phyloP scores from a whole-genome alignment of 2,329 filamentous ascomycete species.

The Hawksworthiomyces lignivorus region DNA sequence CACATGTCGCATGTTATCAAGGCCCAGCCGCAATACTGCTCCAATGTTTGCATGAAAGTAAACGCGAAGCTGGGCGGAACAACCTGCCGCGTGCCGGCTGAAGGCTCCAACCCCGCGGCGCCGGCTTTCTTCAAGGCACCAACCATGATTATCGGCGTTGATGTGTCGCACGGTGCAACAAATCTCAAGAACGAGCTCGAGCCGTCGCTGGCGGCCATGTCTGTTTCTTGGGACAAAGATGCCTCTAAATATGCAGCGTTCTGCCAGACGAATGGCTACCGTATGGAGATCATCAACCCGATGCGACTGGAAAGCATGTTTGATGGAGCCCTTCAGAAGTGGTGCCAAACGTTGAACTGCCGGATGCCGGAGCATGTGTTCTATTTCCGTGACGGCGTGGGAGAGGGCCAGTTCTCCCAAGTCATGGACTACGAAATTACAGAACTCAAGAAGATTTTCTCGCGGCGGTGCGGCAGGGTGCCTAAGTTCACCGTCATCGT shows the following conservation, averaged over 20 bases:
- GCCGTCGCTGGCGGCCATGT: slow-evolving; percentile 80
- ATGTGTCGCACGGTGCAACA: slow-evolving; percentile 78
- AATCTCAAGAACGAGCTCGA: slow-evolving; percentile 41
- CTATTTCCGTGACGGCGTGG: slow-evolving; percentile 90
- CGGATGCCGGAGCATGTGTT: slow-evolving; percentile 68
- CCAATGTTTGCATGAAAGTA: slow-evolving; percentile 93
- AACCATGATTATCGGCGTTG: slow-evolving; percentile 82
- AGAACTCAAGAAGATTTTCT: slow-evolving; percentile 58
- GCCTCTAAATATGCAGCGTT: slow-evolving; percentile 70
- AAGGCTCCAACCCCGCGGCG: slow-evolving; percentile 19
- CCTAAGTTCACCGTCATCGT: slow-evolving; percentile 78
- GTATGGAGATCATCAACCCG: slow-evolving; percentile 68
- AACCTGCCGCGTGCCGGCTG: slow-evolving; percentile 45
- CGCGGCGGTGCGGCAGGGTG: slow-evolving; percentile 19
- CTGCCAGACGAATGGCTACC: slow-evolving; percentile 75
- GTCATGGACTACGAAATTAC: slow-evolving; percentile 72
- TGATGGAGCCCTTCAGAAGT: slow-evolving; percentile 53
- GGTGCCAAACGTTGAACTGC: slow-evolving; percentile 45
- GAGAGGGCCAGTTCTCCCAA: slow-evolving; percentile 74
- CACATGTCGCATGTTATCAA: slow-evolving; percentile 61
- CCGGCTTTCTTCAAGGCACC: slow-evolving; percentile 37
- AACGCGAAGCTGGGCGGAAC: slow-evolving; percentile 90
- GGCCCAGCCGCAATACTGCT: slow-evolving; percentile 74
- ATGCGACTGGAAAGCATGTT: slow-evolving; percentile 62
- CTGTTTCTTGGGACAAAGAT: slow-evolving; percentile 66